phyloP scores from a whole-genome alignment of 2,329 filamentous ascomycete genomes.

The Fusarium bulbicola region DNA sequence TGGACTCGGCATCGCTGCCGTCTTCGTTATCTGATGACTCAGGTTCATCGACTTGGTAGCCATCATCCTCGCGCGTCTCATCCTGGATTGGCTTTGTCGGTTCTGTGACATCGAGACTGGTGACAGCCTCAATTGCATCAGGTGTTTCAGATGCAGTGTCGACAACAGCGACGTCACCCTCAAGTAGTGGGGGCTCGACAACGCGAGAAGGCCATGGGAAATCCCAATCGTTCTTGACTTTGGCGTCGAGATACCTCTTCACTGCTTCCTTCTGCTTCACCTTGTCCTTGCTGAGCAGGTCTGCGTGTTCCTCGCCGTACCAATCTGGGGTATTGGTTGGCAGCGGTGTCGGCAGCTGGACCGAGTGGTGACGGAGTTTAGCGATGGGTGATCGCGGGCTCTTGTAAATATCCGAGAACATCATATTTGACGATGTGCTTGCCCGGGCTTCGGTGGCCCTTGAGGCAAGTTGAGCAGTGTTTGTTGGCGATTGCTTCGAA shows the following conservation, averaged over 20 bases:
- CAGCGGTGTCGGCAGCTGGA: constrained; percentile 44
- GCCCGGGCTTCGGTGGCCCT: constrained; percentile 33
- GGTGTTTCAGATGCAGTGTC: constrained; percentile 8
- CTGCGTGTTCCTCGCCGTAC: constrained; percentile 64
- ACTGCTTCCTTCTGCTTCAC: constrained; percentile 70
- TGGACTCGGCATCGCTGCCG: constrained; percentile 54
- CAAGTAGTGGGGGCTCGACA: constrained; percentile 14
- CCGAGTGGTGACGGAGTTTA: constrained; percentile 56
- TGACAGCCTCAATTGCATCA: constrained; percentile 1
- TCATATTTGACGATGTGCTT: constrained; percentile 51
- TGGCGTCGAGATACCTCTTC: constrained; percentile 62
- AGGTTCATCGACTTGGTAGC: constrained; percentile 50
- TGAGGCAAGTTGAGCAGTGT: constrained; percentile 18
- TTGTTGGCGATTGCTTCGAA: constrained; percentile 10
- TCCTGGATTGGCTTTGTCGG: constrained; percentile 40
- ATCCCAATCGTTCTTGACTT: constrained; percentile 67
- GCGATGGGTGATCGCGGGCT: constrained; percentile 62
- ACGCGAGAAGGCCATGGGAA: constrained; percentile 63
- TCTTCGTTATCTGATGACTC: constrained; percentile 46
- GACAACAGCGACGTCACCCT: constrained; percentile 4
- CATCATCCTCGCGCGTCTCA: constrained; percentile 48
- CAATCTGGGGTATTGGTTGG: constrained; percentile 45
- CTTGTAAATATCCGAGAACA: constrained; percentile 69
- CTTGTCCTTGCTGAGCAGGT: constrained; percentile 70
- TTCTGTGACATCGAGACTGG: constrained; percentile 20